Evolutionary conservation across 2,329 filamentous ascomycete species (phyloP).

Genomic region (Colletotrichum echinochloae): DNA sequence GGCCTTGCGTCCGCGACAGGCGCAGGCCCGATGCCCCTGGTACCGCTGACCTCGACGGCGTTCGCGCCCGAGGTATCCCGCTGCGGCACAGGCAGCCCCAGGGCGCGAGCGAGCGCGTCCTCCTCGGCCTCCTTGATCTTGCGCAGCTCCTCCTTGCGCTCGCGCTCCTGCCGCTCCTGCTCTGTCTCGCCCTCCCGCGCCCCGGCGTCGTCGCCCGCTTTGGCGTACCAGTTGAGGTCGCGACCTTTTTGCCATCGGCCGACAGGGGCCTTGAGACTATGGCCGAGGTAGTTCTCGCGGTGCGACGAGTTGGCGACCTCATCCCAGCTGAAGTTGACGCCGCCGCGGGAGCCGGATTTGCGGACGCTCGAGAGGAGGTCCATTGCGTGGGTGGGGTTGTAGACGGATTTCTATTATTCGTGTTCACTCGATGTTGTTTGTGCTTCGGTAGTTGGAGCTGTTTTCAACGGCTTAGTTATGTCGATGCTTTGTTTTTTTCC

Average conservation of each 20-base stretch:
- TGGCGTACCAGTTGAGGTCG: constrained; percentile 74
- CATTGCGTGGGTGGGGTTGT: constrained; percentile 64
- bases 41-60: constrained; percentile 70
- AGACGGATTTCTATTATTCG: not conserved
- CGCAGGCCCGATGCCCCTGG: constrained; percentile 51
- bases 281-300: constrained; percentile 90
- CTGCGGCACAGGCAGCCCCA: constrained; percentile 80
- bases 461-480: not conserved
- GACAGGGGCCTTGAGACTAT: constrained; percentile 91
- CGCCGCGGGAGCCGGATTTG: constrained; percentile 90
- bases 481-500: too few relatives aligned
- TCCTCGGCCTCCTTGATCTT: constrained; percentile 92
- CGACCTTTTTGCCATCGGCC: constrained; percentile 90
- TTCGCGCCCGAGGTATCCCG: constrained; percentile 73
- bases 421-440: not conserved
- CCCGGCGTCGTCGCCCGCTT: constrained; percentile 57
- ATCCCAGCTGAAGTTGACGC: constrained; percentile 96
- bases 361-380: constrained; percentile 93
- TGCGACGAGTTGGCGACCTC: constrained; percentile 89
- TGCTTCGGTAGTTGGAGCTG: not conserved
- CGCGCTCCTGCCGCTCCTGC: constrained; percentile 68
- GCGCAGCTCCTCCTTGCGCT: constrained; percentile 81
- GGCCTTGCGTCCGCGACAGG: constrained; percentile 40
- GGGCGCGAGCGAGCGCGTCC: constrained; percentile 85
- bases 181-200: constrained; percentile 67